Evolutionary conservation across 148 eudicot genomes (phyloP).

Genomic region (Dianthus caryophyllus): DNA sequence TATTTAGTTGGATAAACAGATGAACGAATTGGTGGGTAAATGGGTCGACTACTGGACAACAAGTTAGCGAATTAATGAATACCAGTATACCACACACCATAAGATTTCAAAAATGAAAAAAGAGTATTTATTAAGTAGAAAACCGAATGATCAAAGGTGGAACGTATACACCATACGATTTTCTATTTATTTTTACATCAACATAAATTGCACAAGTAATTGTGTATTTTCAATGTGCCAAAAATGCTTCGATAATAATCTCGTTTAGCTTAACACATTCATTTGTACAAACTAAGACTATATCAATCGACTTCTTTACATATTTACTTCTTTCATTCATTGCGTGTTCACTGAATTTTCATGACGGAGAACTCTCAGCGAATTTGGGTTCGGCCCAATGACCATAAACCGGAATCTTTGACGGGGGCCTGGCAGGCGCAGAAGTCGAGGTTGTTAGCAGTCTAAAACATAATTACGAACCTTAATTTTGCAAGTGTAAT

Average conservation of each 20-base stretch:
- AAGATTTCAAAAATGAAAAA: no score
- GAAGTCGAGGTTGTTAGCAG: constrained; percentile 3
- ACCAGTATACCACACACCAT: no score
- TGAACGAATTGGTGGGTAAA: no score
- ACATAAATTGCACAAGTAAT: no score
- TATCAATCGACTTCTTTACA: not conserved
- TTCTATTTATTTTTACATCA: no score
- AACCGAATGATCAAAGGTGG: no score
- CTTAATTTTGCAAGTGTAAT: not conserved
- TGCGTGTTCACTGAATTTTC: no score
- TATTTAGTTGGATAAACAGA: no score
- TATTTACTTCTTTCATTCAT: not conserved
- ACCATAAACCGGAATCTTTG: constrained; percentile 80
- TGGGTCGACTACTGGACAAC: no score
- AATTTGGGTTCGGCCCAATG: constrained; percentile 79
- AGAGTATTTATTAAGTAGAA: no score
- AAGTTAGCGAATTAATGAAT: no score
- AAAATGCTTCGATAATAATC: not conserved
- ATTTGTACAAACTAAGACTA: not conserved
- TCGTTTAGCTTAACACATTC: not conserved
- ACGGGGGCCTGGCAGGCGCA: constrained; percentile 60
- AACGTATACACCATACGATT: no score
- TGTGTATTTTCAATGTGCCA: not conserved
- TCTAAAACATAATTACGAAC: not conserved
- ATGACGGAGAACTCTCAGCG: constrained; percentile 34